Evolutionary conservation across 1,284 basidiomycete genomes (phyloP).

Genomic region (Sporisorium iseilematis-ciliati): DNA sequence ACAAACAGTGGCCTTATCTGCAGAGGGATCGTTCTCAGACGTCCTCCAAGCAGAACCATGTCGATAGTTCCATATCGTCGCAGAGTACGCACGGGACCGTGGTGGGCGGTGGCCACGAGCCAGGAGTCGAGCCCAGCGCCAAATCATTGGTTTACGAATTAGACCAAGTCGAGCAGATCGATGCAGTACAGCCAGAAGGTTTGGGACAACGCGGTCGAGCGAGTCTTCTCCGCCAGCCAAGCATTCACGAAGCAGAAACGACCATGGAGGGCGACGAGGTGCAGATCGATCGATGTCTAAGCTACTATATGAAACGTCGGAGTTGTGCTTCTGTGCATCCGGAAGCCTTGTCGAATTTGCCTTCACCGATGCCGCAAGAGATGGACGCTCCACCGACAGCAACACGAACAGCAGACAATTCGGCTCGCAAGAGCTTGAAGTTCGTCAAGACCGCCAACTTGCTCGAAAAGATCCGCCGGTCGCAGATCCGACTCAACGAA

Average conservation of each 20-base stretch:
- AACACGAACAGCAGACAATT: background rate
- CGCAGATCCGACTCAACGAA: conserved; percentile 33
- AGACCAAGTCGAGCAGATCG: background rate
- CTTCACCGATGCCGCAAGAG: background rate
- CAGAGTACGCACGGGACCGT: background rate
- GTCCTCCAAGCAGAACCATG: background rate
- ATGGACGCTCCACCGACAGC: background rate
- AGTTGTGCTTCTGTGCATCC: conserved; percentile 1
- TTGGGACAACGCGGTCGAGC: background rate
- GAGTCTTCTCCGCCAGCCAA: background rate
- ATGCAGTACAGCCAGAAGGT: background rate
- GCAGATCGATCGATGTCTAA: conserved; percentile 45
- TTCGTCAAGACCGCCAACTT: conserved; percentile 27
- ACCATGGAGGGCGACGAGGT: conserved; percentile 17
- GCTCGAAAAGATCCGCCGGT: conserved; percentile 28
- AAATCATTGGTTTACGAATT: background rate
- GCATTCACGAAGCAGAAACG: conserved; percentile 8
- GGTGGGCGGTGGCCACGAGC: background rate
- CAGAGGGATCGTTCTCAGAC: conserved; percentile 3
- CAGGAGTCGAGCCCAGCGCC: background rate
- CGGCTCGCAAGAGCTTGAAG: conserved; percentile 13
- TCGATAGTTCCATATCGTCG: background rate
- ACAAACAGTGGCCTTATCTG: conserved; percentile 1
- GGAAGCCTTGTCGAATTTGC: background rate
- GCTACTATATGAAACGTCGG: conserved; percentile 42